A percentile compares a stretch with the other conserved stretches of the same genome.
Conservation (phyloP, 495 filamentous ascomycete genomes). For the Endocarpon pusillum region DNA sequence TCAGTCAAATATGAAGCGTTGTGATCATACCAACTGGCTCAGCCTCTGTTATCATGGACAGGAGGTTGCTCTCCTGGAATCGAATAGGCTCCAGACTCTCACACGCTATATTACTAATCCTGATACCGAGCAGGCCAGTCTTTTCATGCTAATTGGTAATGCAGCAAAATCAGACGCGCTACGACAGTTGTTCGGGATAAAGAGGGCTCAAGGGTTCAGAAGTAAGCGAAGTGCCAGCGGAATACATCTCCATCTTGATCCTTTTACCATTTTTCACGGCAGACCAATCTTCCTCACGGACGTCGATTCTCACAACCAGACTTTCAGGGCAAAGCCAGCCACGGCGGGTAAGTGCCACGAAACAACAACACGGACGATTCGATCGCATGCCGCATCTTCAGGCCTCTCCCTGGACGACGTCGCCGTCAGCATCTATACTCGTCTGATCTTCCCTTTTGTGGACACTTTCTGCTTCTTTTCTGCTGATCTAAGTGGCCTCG, state of each 20-base stretch:
- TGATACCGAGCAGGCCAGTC: conserved; percentile 7
- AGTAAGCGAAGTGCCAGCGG: conserved; percentile 5
- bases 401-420: not conserved
- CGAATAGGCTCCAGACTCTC: conserved; percentile 10
- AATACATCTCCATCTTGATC: conserved; percentile 10
- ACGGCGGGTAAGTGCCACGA: conserved; percentile 6
- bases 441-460: conserved; percentile 14
- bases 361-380: conserved; percentile 3
- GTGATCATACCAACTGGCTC: conserved; percentile 11
- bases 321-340: conserved; percentile 2
- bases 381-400: not conserved
- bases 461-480: conserved; percentile 18
- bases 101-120: conserved; percentile 6
- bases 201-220: conserved; percentile 7
- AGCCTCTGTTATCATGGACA: conserved; percentile 7
- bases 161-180: conserved; percentile 9
- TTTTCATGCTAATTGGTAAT: conserved; percentile 11
- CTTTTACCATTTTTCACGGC: conserved; percentile 8
- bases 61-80: conserved; percentile 8
- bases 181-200: conserved; percentile 9
- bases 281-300: conserved; percentile 10
- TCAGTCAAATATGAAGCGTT: conserved; percentile 11
- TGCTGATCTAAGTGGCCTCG: conserved; percentile 13
- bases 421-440: conserved; percentile 9
- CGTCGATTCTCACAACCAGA: conserved; percentile 6